A percentile compares a stretch with the other conserved stretches of the same genome.
Conservation (phyloP, 179 eudicot species). For the Corrigiola litoralis region DNA sequence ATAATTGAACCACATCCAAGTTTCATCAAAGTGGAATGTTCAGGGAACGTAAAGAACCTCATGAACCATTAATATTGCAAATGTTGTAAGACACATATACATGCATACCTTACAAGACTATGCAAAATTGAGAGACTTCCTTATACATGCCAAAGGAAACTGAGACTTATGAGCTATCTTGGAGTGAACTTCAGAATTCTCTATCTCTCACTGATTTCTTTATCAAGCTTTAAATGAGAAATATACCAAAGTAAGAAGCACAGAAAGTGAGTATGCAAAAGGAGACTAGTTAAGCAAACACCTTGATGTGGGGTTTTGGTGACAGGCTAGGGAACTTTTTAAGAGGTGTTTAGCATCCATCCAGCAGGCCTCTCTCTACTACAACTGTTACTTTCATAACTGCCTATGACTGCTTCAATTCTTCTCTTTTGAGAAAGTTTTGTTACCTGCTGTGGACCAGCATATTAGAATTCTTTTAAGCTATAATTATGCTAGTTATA, state of each 20-base stretch:
- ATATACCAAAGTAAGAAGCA: conserved; percentile 1
- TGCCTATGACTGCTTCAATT: conserved; percentile 36
- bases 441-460: conserved; percentile 8
- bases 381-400: conserved; percentile 37
- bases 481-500: no score
- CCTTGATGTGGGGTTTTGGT: conserved; percentile 8
- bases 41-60: background rate
- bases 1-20: conserved; percentile 1
- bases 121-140: background rate
- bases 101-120: background rate
- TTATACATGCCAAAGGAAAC: background rate
- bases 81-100: background rate
- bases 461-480: no score
- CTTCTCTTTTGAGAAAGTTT: conserved; percentile 4
- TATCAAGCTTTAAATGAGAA: background rate
- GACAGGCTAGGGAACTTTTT: background rate
- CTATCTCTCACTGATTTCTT: no score
- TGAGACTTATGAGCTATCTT: background rate
- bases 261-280: conserved; percentile 3
- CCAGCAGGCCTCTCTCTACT: conserved; percentile 4
- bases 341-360: background rate
- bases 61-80: background rate
- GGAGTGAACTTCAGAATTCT: background rate
- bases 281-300: background rate
- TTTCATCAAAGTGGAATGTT: background rate